These are phyloP conservation scores for Leishmania guyanensis DNA, from an alignment of 208 protist species.

Conservation along the genomic window DNA sequence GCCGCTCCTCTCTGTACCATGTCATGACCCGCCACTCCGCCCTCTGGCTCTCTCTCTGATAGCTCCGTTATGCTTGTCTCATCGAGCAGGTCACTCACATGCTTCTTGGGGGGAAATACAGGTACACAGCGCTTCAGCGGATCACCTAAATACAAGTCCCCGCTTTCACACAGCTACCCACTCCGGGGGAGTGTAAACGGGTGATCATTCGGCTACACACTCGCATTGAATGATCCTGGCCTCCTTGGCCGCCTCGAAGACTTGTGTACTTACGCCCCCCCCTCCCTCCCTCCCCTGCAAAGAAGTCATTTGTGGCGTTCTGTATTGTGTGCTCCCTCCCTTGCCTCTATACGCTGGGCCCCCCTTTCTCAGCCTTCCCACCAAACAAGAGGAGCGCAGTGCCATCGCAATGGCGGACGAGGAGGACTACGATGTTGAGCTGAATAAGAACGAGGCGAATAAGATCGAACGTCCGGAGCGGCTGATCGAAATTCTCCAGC, in stretches of 20 bases:
- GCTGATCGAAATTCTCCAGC: slow-evolving; percentile 45
- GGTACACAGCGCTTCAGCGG: not conserved
- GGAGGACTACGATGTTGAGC: slow-evolving; percentile 49
- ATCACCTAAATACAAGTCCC: not conserved
- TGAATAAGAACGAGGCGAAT: slow-evolving; percentile 29
- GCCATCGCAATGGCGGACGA: slow-evolving; percentile 52
- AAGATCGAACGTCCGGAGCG: slow-evolving; percentile 37
- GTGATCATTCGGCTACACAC: not conserved
- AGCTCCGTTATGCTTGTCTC: not conserved
- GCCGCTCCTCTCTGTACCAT: not conserved
- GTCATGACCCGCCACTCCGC: no score
- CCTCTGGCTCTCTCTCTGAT: not conserved
- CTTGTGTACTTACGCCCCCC: no score
- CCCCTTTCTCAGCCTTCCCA: not conserved
- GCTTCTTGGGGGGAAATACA: not conserved
- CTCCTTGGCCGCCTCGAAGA: not conserved
- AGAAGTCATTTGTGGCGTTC: not conserved
- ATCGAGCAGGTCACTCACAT: not conserved
- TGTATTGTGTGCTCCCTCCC: not conserved
- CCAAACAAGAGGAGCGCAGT: not conserved
- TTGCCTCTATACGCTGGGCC: not conserved
- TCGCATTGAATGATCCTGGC: not conserved
- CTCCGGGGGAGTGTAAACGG: not conserved
- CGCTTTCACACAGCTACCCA: not conserved
- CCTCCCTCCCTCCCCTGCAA: not conserved